Evolutionary conservation across 768 basidiomycete genomes (phyloP).

Genomic region (Mycena maculata): DNA sequence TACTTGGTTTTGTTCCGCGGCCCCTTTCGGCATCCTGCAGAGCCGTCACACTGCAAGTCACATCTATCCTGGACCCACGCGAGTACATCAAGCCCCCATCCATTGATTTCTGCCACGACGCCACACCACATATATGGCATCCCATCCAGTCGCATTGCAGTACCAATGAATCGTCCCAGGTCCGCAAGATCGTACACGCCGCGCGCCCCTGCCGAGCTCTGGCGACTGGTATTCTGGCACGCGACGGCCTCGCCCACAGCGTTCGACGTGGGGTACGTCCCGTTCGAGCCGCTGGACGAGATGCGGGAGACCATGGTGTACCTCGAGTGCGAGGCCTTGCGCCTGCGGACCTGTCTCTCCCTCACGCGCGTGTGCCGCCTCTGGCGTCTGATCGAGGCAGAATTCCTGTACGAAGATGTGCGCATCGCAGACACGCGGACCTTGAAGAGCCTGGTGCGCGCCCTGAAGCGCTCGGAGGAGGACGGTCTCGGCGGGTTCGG

Average conservation of each 20-base stretch:
- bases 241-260: neutral
- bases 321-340: neutral
- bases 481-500: constrained; percentile 10
- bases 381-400: constrained; percentile 12
- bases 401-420: constrained; percentile 28
- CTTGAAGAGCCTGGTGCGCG: constrained; percentile 14
- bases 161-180: neutral
- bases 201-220: constrained; percentile 18
- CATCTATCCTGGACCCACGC: neutral
- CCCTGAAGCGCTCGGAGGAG: constrained; percentile 17
- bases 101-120: neutral
- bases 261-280: neutral
- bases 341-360: constrained; percentile 14
- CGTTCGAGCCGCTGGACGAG: constrained; percentile 14
- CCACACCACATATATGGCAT: neutral
- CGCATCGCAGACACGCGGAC: neutral
- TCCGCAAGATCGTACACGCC: neutral
- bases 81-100: neutral
- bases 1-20: constrained; percentile 11
- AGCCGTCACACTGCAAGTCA: neutral
- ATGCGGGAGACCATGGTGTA: neutral
- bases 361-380: constrained; percentile 11
- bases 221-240: constrained; percentile 10
- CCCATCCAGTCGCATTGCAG: neutral
- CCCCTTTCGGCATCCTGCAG: neutral